These are phyloP conservation scores for Neonectria faginata DNA, from an alignment of 2,329 filamentous ascomycete genomes.

Conservation along the genomic window DNA sequence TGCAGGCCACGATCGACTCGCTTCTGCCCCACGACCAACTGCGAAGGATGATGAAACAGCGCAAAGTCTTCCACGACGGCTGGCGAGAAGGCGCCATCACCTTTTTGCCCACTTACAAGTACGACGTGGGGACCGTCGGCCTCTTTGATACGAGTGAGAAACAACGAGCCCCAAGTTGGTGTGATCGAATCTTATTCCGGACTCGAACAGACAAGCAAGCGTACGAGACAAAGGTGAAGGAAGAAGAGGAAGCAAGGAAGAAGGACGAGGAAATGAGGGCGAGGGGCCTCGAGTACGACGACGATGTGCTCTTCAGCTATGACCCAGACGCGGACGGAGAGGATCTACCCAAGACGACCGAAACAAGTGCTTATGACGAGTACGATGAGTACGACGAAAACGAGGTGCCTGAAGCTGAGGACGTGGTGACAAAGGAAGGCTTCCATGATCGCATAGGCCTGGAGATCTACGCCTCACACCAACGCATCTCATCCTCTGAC, in stretches of 20 bases:
- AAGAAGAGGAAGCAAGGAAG: conserved; percentile 74
- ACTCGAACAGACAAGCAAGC: conserved; percentile 76
- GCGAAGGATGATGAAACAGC: conserved; percentile 74
- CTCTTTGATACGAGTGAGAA: conserved; percentile 97
- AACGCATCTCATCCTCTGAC: conserved; percentile 90
- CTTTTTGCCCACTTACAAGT: conserved; percentile 97
- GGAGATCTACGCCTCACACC: conserved; percentile 85
- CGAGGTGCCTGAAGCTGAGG: conserved; percentile 58
- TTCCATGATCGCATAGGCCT: conserved; percentile 66
- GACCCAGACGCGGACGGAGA: conserved; percentile 82
- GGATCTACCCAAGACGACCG: conserved; percentile 49
- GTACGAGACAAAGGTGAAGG: conserved; percentile 71
- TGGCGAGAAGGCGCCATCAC: conserved; percentile 91
- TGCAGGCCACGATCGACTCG: conserved; percentile 89
- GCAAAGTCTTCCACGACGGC: conserved; percentile 89
- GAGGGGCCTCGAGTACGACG: conserved; percentile 82
- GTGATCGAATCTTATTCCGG: conserved; percentile 90
- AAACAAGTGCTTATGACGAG: conserved; percentile 56
- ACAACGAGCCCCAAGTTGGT: conserved; percentile 93
- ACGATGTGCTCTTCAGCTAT: conserved; percentile 89
- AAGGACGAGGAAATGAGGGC: conserved; percentile 88
- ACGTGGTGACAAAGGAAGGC: conserved; percentile 68
- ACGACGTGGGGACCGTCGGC: conserved; percentile 92
- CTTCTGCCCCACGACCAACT: conserved; percentile 92
- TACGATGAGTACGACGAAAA: conserved; percentile 70